Evolutionary conservation across 495 filamentous ascomycete genomes (phyloP).

Genomic region (Cercophora scortea): DNA sequence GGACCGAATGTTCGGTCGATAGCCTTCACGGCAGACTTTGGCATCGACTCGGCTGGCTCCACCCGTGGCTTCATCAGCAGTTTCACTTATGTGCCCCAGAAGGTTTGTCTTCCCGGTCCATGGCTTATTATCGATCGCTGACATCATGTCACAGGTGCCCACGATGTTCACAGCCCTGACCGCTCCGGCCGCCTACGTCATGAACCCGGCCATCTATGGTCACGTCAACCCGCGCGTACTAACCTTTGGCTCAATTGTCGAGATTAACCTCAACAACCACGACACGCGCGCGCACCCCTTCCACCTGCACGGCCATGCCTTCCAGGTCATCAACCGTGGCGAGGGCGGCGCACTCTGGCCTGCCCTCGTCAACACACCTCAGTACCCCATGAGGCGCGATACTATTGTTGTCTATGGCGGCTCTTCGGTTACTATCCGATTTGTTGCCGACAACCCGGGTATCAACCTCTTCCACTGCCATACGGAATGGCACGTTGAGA

Average conservation of each 20-base stretch:
- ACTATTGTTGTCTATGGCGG: slow-evolving; percentile 32
- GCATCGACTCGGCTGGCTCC: slow-evolving; percentile 36
- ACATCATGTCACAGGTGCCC: slow-evolving; percentile 43
- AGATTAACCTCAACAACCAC: slow-evolving; percentile 64
- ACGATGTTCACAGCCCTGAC: slow-evolving; percentile 53
- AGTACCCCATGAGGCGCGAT: slow-evolving; percentile 43
- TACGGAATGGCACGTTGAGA: slow-evolving; percentile 44
- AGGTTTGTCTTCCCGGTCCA: slow-evolving; percentile 49
- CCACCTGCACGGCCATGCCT: slow-evolving; percentile 56
- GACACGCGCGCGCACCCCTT: slow-evolving; percentile 44
- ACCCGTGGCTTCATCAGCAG: slow-evolving; percentile 44
- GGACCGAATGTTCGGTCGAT: slow-evolving; percentile 1
- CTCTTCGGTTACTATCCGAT: slow-evolving; percentile 32
- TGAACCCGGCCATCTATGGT: slow-evolving; percentile 36
- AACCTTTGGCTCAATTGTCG: slow-evolving; percentile 49
- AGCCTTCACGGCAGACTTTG: slow-evolving; percentile 43
- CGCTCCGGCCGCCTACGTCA: slow-evolving; percentile 36
- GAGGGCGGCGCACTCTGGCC: slow-evolving; percentile 30
- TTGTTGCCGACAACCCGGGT: slow-evolving; percentile 37
- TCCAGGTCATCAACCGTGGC: slow-evolving; percentile 50
- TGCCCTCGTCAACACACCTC: slow-evolving; percentile 39
- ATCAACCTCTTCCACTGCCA: slow-evolving; percentile 51
- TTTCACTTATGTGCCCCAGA: slow-evolving; percentile 54
- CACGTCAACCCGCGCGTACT: slow-evolving; percentile 50
- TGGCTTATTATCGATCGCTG: slow-evolving; percentile 33